Conservation (phyloP, 2,329 filamentous ascomycete species). For the Aspergillus versicolor region DNA sequence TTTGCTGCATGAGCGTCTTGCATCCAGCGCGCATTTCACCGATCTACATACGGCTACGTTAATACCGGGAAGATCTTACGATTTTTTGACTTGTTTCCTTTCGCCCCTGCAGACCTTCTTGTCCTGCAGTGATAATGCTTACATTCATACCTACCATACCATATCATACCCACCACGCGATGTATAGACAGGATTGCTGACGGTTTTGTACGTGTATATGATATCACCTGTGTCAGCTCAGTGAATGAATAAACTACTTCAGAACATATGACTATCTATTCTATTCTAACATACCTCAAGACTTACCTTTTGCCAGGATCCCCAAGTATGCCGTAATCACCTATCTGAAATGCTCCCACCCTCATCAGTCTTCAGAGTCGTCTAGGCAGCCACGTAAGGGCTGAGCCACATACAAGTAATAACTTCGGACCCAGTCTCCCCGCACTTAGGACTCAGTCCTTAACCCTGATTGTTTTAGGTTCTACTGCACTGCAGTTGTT, state of each 20-base stretch:
- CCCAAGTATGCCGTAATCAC: too few species aligned
- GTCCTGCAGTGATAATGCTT: slow-evolving; percentile 17
- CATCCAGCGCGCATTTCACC: slow-evolving; percentile 13
- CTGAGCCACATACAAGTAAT: background rate
- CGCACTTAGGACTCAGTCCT: background rate
- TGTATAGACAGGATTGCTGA: slow-evolving; percentile 29
- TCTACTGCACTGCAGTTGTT: too few species aligned
- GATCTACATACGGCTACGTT: slow-evolving; percentile 19
- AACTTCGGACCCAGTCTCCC: background rate
- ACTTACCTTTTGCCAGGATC: background rate
- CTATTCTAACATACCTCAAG: background rate
- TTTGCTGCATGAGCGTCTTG: slow-evolving; percentile 17
- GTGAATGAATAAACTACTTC: background rate
- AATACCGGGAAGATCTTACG: slow-evolving; percentile 13
- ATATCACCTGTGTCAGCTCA: slow-evolving; percentile 27
- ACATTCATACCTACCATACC: slow-evolving; percentile 23
- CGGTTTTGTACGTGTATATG: slow-evolving; percentile 34
- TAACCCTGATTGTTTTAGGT: background rate
- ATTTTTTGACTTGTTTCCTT: slow-evolving; percentile 12
- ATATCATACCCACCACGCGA: slow-evolving; percentile 4
- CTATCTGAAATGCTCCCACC: too few species aligned
- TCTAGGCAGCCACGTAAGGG: background rate
- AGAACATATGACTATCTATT: background rate
- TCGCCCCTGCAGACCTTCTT: slow-evolving; percentile 16
- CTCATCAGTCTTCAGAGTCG: too few species aligned